Base-by-base conservation (phyloP, 2,329 filamentous ascomycete genomes). In the Sporothrix mexicana region DNA sequence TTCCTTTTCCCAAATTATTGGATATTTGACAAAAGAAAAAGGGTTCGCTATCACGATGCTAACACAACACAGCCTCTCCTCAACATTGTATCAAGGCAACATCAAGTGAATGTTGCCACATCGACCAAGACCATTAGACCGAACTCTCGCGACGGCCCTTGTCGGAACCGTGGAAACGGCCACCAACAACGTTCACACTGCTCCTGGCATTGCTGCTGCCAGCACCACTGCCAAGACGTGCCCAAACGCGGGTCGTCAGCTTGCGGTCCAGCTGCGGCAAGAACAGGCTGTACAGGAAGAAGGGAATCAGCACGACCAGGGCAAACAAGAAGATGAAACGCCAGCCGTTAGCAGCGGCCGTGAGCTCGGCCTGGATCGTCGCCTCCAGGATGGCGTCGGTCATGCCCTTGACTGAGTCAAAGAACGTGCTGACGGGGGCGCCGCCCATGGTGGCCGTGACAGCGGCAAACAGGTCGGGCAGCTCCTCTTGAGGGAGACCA, bases 261-360 rank as follows among this genome's bases (percentile, higher is more conserved):
- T 61, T 61, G 5, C 23, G 23, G 55, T 61, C 55, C 23, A 61
- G 23, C 55, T 61, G 55, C 55, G 55, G 55, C 55, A 61, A 17
- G 23, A 61, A 17, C 55, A 61, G 23, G 23, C 23, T 30, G 55
- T 61, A 61, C 23, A 61, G 15, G 55, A 30, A 61, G 23, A 61
- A 61, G 55, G 23, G 23, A 10, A 53, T 53, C 4, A 53, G 51
- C 51, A 53, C 51, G 17, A 53, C 51, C 2, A 53, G 51, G n/a
- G 55, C 59, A 20, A 62, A 30, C 23, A 62, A 30, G 15, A 62
- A 43, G 12, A 62, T 62, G 13, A 62, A 62, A 1, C 36, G 25
- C 59, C 59, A 62, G 15, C 30, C 59, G 15, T 62, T 62, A 30
- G 30, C 30, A 1, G 30, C 25, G 3, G 59, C 59, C 12, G 7